Evolutionary conservation across 768 basidiomycete genomes (phyloP), one percentile per base, ranked within the genome.

Genomic region (Termitomyces sp.): DNA sequence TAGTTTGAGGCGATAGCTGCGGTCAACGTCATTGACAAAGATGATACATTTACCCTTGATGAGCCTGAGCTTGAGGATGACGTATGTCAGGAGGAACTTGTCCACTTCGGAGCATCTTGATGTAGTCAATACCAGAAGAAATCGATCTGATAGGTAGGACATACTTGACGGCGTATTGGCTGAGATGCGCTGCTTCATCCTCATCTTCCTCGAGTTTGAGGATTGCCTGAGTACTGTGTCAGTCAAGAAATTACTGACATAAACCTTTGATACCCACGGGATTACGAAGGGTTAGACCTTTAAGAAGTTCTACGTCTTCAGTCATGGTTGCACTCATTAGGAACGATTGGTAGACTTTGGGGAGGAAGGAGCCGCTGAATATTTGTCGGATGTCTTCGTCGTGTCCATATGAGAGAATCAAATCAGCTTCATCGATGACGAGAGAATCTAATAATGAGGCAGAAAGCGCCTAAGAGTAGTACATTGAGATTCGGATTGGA

Each of bases 281-380:
- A 74, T 88, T 92, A 28, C 94, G 83, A 18, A 99, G 77, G 6
- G 90, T 82, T 40, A 98, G 81, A 5, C 94, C 93, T 73, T 97
- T 97, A 57, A 98, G 79, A 62, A 85, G 80, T 69, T 96, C 92
- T 4, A 99, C 94, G 67, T 98, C 97, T 67, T 95, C 92, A 12
- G 95, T 94, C 88, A 98, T 89, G 0, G 96, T 99, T 5, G 97
- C 96, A 70, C 91, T 94, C 94, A 98, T 97, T 38, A 99, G 77
- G 76, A 96, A 95, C 11, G 92, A 91, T 73, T 94, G 96, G 73
- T 86, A 92, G 62, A 90, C 86, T 72, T 86, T 90, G 57, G 90
- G 94, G 35, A 91, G 83, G 73, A 84, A 89, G 46, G 80, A 83
- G 51, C 85, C 91, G 58, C 75, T 81, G 63, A 90, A 87, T 22